Evolutionary conservation across 805 yeast species (phyloP).

Genomic region (Suhomyces sp.): DNA sequence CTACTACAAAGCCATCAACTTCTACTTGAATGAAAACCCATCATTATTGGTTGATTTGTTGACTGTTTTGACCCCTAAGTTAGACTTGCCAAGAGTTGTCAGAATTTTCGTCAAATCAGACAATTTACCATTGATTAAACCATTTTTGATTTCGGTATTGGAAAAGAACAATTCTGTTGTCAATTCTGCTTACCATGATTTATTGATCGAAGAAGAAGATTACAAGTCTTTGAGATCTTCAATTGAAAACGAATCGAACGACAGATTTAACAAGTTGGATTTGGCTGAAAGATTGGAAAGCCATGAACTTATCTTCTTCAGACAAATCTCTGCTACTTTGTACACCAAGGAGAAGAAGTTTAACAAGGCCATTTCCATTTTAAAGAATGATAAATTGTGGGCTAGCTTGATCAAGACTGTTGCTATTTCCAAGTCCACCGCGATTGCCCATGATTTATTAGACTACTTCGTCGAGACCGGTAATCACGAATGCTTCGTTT

Average conservation of each 20-base stretch:
- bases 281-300: slow-evolving; percentile 90
- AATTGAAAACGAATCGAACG: slow-evolving; percentile 73
- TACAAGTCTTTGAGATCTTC: slow-evolving; percentile 83
- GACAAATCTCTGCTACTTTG: slow-evolving; percentile 92
- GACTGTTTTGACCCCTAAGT: slow-evolving; percentile 78
- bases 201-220: slow-evolving; percentile 95
- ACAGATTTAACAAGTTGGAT: slow-evolving; percentile 88
- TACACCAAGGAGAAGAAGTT: slow-evolving; percentile 94
- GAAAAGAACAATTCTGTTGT: slow-evolving; percentile 88
- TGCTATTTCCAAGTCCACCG: slow-evolving; percentile 69
- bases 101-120: slow-evolving; percentile 93
- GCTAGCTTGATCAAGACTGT: slow-evolving; percentile 92
- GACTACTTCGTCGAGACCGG: slow-evolving; percentile 95
- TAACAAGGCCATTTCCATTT: slow-evolving; percentile 80
- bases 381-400: slow-evolving; percentile 93
- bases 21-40: slow-evolving; percentile 90
- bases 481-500: slow-evolving; percentile 92
- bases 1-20: slow-evolving; percentile 94
- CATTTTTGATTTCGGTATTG: slow-evolving; percentile 88
- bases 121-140: slow-evolving; percentile 92
- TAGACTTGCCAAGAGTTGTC: slow-evolving; percentile 93
- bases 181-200: slow-evolving; percentile 91
- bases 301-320: slow-evolving; percentile 86
- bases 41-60: slow-evolving; percentile 83
- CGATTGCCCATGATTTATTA: slow-evolving; percentile 84